phyloP scores from a whole-genome alignment of 208 protist species.

The Trypanosoma caninum region DNA sequence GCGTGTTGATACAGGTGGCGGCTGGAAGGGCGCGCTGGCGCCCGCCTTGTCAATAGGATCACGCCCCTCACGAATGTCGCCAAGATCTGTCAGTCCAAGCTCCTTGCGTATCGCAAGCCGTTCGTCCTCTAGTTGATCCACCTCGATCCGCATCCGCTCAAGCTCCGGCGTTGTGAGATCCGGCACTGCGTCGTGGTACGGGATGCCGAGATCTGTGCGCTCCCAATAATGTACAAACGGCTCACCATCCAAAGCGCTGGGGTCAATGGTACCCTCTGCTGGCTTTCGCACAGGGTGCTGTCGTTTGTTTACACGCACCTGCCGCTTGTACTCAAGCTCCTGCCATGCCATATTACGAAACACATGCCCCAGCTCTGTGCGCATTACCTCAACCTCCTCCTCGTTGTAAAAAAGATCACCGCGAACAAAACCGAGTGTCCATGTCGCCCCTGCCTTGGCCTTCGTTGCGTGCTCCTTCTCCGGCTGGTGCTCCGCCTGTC shows the following conservation, averaged over 20 bases:
- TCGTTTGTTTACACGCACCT: constrained; percentile 81
- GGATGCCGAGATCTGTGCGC: constrained; percentile 82
- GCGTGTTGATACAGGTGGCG: constrained; percentile 75
- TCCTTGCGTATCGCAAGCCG: constrained; percentile 79
- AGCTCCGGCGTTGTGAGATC: constrained; percentile 84
- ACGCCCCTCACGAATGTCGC: constrained; percentile 82
- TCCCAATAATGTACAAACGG: constrained; percentile 88
- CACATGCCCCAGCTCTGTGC: constrained; percentile 75
- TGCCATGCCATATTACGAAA: constrained; percentile 91
- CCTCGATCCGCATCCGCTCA: constrained; percentile 77
- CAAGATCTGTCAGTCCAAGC: constrained; percentile 79
- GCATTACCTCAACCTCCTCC: constrained; percentile 89
- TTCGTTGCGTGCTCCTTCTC: constrained; percentile 58
- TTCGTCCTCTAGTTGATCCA: constrained; percentile 82
- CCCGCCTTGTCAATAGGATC: constrained; percentile 53
- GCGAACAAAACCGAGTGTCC: constrained; percentile 81
- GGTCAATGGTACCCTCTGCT: constrained; percentile 74
- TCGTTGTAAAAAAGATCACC: constrained; percentile 91
- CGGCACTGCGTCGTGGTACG: constrained; percentile 84
- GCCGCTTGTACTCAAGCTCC: constrained; percentile 86
- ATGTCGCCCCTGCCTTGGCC: constrained; percentile 65
- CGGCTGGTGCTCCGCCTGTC: constrained; percentile 64
- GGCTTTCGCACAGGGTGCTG: constrained; percentile 79
- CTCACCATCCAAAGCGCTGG: constrained; percentile 59
- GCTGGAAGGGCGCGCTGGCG: constrained; percentile 58